Base-by-base conservation (phyloP, 192 early-diverging fungal species). In the Borealophlyctis nickersoniae region DNA sequence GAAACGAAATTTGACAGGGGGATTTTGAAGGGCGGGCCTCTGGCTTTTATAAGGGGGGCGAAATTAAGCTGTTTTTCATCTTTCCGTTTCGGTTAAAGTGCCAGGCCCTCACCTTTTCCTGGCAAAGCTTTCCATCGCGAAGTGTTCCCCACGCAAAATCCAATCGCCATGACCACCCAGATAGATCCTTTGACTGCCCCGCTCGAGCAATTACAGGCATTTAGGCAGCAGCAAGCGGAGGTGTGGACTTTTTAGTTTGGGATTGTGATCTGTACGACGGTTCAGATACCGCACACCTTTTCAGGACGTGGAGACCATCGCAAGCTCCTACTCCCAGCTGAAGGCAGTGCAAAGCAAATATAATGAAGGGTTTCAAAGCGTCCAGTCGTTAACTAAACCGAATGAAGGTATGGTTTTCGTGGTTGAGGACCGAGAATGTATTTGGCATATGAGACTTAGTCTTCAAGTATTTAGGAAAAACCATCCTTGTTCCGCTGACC, bases 331-430 rank as follows among this genome's bases (percentile, higher is more conserved):
- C 64, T 79, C 87, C 7, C 87, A 91, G 69, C 84, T 98, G 67
- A 92, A 92, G 77, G 84, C 88, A 63, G 93, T 91, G 5, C 91
- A 95, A 76, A 79, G 77, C 14, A 86, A 90, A 63, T 98, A 95
- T 78, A 81, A 75, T 30, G 92, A 91, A 66, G 89, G 91, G 77
- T 86, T 85, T 55, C 86, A 87, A 34, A 87, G 86, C 71, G 80
- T 95, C 14, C 73, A 87, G 29, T 32, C 13, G 3, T 48, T 92
- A 19, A 81, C 83, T 14, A 72, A 69, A 32, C 79, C 83, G 32
- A 82, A 73, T 45, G 56, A 77, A 33, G 76, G 81, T 83, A 70
- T 53, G 54, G 26, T 2, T 45, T 3, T 5, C 33, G 2, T 4
- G 0, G 3, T 36, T 14, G n/a, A 56, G 28, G 0, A 13, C 7